Evolutionary conservation across 2,329 filamentous ascomycete species (phyloP), one percentile per base, ranked within the genome.

Genomic region (Fusarium keratoplasticum): DNA sequence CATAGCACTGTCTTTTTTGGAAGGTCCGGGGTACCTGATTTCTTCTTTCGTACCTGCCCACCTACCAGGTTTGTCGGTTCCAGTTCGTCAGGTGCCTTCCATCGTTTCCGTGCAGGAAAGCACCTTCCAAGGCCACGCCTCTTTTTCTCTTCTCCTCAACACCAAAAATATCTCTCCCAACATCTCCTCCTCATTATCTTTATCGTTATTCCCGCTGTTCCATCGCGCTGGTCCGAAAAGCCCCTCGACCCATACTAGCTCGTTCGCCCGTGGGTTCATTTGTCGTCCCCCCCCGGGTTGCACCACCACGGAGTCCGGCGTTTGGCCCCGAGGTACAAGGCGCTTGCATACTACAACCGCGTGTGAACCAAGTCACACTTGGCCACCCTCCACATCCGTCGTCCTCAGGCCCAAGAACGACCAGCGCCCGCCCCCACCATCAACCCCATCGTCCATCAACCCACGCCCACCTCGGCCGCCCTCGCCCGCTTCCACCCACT

Each of bases 401-500:
- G 52, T 63, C 52, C 36, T 59, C 59, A 60, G 38, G 55, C 18
- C 60, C 62, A 61, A 67, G 57, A 58, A 58, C 42, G 33, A 64
- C 52, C 42, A 69, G 61, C 27, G 55, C 50, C 58, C 61, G 70
- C 62, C 66, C 70, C 66, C 71, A 67, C 66, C 67, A 67, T 66
- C 62, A 64, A 73, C 42, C 64, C 70, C 70, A 72, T 72, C 29
- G 59, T 42, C 69, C 55, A 61, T 54, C 62, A 60, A 64, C 61
- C 65, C 70, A 72, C 75, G 75, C 76, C 75, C 73, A 77, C 76
- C 62, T 74, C 69, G 66, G 66, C 74, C 74, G 64, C 71, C 68
- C 73, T 70, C 77, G 67, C 67, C 72, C 72, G 59, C 71, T 69
- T 73, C 64, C 73, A 76, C 73, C 68, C 70, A 77, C 76, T 72